Conservation (phyloP, 2,329 filamentous ascomycete genomes). For the Verticillium tricorpus region DNA sequence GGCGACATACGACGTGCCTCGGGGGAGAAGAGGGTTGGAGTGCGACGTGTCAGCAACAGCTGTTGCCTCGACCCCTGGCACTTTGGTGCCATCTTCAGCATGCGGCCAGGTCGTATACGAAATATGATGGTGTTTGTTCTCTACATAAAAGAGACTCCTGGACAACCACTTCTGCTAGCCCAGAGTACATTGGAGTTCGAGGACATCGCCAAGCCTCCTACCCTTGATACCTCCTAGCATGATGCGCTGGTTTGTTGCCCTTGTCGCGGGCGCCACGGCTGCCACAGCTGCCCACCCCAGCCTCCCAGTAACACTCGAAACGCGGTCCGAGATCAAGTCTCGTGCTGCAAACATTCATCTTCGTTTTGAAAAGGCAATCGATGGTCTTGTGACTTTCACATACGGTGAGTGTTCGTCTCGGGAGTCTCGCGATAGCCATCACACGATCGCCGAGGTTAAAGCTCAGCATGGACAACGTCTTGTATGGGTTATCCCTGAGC, state of each 20-base stretch:
- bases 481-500: slow-evolving; percentile 18
- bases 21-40: background rate
- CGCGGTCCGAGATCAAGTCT: slow-evolving; percentile 23
- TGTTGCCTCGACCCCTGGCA: background rate
- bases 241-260: slow-evolving; percentile 10
- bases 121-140: background rate
- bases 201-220: background rate
- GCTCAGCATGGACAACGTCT: slow-evolving; percentile 15
- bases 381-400: slow-evolving; percentile 15
- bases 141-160: background rate
- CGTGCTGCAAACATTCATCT: slow-evolving; percentile 27
- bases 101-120: background rate
- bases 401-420: slow-evolving; percentile 18
- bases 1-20: background rate
- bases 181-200: background rate
- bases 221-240: background rate
- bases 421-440: slow-evolving; percentile 10
- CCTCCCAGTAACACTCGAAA: slow-evolving; percentile 28
- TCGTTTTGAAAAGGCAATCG: slow-evolving; percentile 10
- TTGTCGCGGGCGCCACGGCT: slow-evolving; percentile 5
- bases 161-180: background rate
- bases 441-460: slow-evolving; percentile 13
- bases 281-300: slow-evolving; percentile 7
- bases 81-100: no score
- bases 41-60: background rate